Conservation (phyloP, 768 basidiomycete genomes). For the Russula griseocarnosa region DNA sequence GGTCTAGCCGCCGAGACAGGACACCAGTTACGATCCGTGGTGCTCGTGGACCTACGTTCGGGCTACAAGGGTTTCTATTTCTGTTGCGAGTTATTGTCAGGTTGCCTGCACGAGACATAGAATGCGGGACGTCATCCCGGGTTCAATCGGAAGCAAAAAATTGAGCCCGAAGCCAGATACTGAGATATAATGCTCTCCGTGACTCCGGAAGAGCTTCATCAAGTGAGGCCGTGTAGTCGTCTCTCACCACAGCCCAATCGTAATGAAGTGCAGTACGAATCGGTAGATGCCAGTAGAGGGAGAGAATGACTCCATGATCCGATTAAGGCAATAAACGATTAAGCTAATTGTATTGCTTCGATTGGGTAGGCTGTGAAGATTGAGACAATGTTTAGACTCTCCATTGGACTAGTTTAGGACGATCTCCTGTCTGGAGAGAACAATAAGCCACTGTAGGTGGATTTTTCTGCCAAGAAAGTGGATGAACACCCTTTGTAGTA, state of each 20-base stretch:
- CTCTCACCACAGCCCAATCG: background rate
- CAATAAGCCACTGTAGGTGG: conserved; percentile 11
- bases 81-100: conserved; percentile 12
- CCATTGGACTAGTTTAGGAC: background rate
- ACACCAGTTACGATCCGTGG: background rate
- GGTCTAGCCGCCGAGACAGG: background rate
- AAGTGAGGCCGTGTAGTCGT: background rate
- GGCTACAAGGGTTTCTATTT: background rate
- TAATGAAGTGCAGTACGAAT: background rate
- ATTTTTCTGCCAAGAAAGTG: conserved; percentile 6
- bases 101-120: background rate
- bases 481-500: background rate
- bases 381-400: background rate
- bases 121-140: background rate
- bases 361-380: background rate
- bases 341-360: conserved; percentile 14
- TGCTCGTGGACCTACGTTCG: background rate
- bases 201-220: background rate
- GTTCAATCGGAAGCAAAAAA: background rate
- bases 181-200: background rate
- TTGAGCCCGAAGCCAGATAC: background rate
- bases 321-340: conserved; percentile 7
- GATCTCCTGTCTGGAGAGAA: background rate
- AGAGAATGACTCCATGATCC: background rate
- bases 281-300: background rate